Conservation (phyloP, 305 asterid genomes). For the Vinca major region DNA sequence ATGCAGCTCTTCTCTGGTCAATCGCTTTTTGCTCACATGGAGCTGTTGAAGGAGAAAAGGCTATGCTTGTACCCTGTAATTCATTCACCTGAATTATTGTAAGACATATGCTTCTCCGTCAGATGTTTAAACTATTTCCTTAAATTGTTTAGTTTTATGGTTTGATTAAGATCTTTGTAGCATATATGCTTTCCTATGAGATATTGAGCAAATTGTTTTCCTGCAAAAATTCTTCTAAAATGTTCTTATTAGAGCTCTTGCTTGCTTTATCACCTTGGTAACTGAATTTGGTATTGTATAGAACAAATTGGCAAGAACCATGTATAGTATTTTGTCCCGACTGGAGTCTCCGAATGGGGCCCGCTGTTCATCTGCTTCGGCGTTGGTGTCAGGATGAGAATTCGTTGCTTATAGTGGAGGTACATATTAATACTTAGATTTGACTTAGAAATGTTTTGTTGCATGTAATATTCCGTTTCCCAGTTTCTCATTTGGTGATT, state of each 20-base stretch:
- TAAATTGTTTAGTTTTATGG: background rate
- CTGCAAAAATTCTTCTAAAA: background rate
- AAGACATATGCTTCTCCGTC: constrained; percentile 28
- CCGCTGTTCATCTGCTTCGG: constrained; percentile 66
- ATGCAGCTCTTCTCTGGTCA: constrained; percentile 65
- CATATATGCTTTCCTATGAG: background rate
- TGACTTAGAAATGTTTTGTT: background rate
- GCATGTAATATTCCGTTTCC: constrained; percentile 7
- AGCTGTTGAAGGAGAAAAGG: constrained; percentile 55
- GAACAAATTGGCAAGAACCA: constrained; percentile 84
- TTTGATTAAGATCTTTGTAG: constrained; percentile 1
- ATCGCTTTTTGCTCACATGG: constrained; percentile 52
- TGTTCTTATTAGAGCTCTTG: constrained; percentile 5
- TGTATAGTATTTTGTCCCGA: constrained; percentile 88
- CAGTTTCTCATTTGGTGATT: background rate
- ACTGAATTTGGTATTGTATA: constrained; percentile 22
- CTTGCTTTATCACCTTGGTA: constrained; percentile 17
- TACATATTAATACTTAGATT: constrained; percentile 14
- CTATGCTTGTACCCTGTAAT: constrained; percentile 56
- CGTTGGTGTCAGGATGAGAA: constrained; percentile 64
- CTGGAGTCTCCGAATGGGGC: constrained; percentile 89
- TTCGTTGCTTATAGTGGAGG: constrained; percentile 81
- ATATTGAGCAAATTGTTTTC: background rate
- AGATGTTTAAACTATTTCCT: constrained; percentile 4
- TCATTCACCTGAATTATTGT: constrained; percentile 65